Conservation (phyloP, 2,329 filamentous ascomycete genomes). For the Sporothrix humicola region DNA sequence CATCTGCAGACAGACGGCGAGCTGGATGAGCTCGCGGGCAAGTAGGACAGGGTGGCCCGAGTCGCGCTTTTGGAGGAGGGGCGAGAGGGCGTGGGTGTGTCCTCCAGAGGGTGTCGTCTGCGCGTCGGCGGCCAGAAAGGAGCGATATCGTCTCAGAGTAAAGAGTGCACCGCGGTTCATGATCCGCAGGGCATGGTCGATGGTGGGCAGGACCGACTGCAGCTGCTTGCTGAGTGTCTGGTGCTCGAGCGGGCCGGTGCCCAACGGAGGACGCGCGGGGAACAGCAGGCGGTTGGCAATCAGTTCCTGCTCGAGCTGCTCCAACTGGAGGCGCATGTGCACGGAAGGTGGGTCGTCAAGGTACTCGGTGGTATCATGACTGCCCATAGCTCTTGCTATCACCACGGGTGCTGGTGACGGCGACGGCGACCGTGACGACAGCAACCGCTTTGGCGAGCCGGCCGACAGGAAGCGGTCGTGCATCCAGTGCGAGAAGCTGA, state of each 20-base stretch:
- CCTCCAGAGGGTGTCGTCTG: neutral
- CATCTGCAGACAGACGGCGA: slow-evolving; percentile 35
- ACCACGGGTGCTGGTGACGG: neutral
- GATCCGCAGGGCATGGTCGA: slow-evolving; percentile 36
- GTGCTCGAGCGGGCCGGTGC: slow-evolving; percentile 16
- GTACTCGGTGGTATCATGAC: too few relatives aligned
- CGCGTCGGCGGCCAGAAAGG: slow-evolving; percentile 42
- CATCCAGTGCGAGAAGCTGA: slow-evolving; percentile 28
- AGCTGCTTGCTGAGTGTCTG: slow-evolving; percentile 35
- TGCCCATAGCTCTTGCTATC: neutral
- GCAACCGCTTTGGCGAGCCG: neutral
- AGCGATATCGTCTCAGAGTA: slow-evolving; percentile 30
- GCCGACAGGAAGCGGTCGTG: slow-evolving; percentile 16
- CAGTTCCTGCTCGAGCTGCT: slow-evolving; percentile 21
- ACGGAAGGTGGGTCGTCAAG: neutral
- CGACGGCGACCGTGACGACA: neutral
- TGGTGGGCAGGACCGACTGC: slow-evolving; percentile 38
- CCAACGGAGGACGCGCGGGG: neutral
- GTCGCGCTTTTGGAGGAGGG: neutral
- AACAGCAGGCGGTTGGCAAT: slow-evolving; percentile 13
- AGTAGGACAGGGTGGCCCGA: slow-evolving; percentile 28
- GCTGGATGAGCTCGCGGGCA: slow-evolving; percentile 34
- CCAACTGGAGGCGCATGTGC: slow-evolving; percentile 11
- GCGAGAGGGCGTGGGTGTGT: slow-evolving; percentile 38
- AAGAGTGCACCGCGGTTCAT: slow-evolving; percentile 33